These are phyloP conservation scores for Tylopilus rubrobrunneus DNA, from an alignment of 768 basidiomycete species.

Conservation along the genomic window DNA sequence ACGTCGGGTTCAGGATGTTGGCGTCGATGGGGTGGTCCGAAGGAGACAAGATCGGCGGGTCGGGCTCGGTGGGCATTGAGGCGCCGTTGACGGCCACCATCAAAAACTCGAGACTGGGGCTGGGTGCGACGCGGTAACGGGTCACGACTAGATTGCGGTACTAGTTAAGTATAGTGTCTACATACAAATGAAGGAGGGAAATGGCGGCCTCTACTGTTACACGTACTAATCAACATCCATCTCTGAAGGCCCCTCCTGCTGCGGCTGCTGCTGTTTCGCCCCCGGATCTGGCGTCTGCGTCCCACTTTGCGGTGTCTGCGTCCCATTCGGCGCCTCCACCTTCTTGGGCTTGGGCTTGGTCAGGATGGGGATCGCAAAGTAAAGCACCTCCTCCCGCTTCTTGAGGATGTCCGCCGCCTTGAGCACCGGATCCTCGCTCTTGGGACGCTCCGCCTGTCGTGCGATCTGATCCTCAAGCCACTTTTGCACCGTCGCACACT, in stretches of 20 bases:
- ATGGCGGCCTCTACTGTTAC: not conserved
- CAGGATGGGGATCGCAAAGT: constrained; percentile 86
- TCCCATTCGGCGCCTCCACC: constrained; percentile 46
- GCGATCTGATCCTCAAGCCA: constrained; percentile 94
- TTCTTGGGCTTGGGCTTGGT: constrained; percentile 91
- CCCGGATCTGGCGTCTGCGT: constrained; percentile 52
- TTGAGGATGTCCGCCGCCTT: constrained; percentile 79
- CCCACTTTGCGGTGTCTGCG: constrained; percentile 70
- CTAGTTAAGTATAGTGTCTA: constrained; percentile 15
- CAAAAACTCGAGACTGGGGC: constrained; percentile 80
- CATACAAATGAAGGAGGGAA: not conserved
- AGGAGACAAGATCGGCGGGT: constrained; percentile 70
- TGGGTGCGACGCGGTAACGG: constrained; percentile 54
- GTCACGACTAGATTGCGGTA: constrained; percentile 7
- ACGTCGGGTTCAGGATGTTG: constrained; percentile 85
- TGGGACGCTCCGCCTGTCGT: constrained; percentile 81
- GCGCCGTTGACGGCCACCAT: constrained; percentile 79
- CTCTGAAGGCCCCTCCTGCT: constrained; percentile 51
- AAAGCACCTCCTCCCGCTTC: constrained; percentile 90
- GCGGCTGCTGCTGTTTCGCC: constrained; percentile 32
- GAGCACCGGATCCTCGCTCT: constrained; percentile 85
- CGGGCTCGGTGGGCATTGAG: constrained; percentile 55
- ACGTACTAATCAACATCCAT: constrained; percentile 77
- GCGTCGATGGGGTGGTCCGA: constrained; percentile 91
- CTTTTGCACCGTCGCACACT: constrained; percentile 83